These are phyloP conservation scores for Penicillium thymicola DNA, from an alignment of 2,329 filamentous ascomycete species.

Conservation along the genomic window DNA sequence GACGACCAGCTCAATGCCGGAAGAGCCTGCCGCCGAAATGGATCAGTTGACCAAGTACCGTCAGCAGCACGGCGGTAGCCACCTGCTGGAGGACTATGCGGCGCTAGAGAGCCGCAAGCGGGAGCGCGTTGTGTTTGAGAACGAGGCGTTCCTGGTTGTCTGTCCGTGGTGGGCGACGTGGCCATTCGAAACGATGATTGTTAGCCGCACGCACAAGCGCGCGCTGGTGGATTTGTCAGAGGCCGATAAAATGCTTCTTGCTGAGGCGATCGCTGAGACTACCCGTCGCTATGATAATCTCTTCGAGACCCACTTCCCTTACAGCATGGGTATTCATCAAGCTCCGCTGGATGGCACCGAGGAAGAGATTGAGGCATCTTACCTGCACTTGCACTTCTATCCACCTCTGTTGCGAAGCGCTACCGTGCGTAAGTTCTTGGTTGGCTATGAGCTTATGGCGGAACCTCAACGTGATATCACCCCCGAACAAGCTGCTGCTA, in stretches of 20 bases:
- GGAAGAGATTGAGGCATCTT: constrained; percentile 81
- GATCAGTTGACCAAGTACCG: constrained; percentile 76
- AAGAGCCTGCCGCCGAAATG: constrained; percentile 81
- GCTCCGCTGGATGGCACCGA: constrained; percentile 77
- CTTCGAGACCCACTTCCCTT: constrained; percentile 95
- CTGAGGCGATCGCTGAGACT: constrained; percentile 81
- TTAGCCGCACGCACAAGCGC: constrained; percentile 79
- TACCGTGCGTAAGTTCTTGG: constrained; percentile 91
- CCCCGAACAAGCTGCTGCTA: constrained; percentile 85
- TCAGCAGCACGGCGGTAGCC: constrained; percentile 65
- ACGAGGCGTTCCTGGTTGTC: constrained; percentile 76
- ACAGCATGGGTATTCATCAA: constrained; percentile 96
- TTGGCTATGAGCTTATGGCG: constrained; percentile 90
- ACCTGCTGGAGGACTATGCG: constrained; percentile 84
- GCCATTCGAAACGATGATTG: constrained; percentile 93
- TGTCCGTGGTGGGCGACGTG: constrained; percentile 98
- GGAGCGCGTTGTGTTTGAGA: constrained; percentile 86
- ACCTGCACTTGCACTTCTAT: constrained; percentile 97
- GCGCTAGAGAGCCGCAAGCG: constrained; percentile 75
- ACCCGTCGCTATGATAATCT: constrained; percentile 93
- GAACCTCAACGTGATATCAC: constrained; percentile 99
- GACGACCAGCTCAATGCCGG: constrained; percentile 86
- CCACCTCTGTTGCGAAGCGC: constrained; percentile 88
- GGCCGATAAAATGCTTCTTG: constrained; percentile 68
- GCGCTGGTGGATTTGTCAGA: constrained; percentile 76